Evolutionary conservation across 352 stramenopile genomes (phyloP).

Genomic region (Globisporangium middletonii): DNA sequence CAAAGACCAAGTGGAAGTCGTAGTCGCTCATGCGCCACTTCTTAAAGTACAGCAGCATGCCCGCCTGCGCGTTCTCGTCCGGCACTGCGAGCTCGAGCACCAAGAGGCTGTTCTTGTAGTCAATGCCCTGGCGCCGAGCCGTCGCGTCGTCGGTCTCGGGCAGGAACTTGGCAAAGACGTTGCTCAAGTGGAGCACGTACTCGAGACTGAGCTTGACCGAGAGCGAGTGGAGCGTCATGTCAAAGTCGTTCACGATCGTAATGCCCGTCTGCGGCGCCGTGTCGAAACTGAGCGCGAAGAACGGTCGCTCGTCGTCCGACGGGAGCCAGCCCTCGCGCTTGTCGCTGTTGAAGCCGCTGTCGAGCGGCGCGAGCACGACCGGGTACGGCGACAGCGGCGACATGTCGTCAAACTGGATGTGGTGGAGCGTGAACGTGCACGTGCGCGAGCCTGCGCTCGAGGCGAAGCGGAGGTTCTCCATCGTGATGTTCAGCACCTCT

Average conservation of each 20-base stretch:
- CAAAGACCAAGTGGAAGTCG: slow-evolving; percentile 79
- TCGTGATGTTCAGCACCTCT: slow-evolving; percentile 83
- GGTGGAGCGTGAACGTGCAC: slow-evolving; percentile 61
- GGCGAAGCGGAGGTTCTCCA: slow-evolving; percentile 74
- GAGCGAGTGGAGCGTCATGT: slow-evolving; percentile 63
- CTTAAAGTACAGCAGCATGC: slow-evolving; percentile 83
- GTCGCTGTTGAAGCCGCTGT: slow-evolving; percentile 85
- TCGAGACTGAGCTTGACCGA: slow-evolving; percentile 76
- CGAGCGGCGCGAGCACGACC: slow-evolving; percentile 68
- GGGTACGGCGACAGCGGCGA: slow-evolving; percentile 61
- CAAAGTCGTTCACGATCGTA: slow-evolving; percentile 74
- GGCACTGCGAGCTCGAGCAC: slow-evolving; percentile 43
- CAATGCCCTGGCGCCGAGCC: slow-evolving; percentile 47
- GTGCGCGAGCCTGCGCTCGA: slow-evolving; percentile 42
- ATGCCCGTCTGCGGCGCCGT: slow-evolving; percentile 64
- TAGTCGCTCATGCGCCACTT: slow-evolving; percentile 61
- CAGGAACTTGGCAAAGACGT: slow-evolving; percentile 73
- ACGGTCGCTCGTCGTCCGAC: slow-evolving; percentile 66
- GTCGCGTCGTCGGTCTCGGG: slow-evolving; percentile 62
- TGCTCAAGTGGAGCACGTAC: slow-evolving; percentile 66
- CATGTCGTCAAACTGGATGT: slow-evolving; percentile 88
- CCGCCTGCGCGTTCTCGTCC: slow-evolving; percentile 33
- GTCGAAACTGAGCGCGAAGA: slow-evolving; percentile 61
- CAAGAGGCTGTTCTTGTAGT: slow-evolving; percentile 58
- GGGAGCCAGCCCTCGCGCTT: slow-evolving; percentile 81